These are phyloP conservation scores for Trichoderma gracile DNA, from an alignment of 2,329 filamentous ascomycete genomes.

Conservation along the genomic window DNA sequence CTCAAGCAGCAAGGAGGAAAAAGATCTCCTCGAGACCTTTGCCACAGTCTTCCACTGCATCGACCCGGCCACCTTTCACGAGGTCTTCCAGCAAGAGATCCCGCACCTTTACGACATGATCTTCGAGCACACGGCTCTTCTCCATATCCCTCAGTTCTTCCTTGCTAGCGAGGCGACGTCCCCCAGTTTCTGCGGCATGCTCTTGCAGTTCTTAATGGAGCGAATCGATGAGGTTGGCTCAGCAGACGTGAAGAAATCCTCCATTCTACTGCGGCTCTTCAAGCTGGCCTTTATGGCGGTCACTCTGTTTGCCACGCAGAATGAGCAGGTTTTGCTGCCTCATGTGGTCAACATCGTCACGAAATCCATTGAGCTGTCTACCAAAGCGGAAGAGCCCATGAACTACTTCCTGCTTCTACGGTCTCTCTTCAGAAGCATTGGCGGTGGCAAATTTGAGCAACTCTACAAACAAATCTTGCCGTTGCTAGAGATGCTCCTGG, in stretches of 20 bases:
- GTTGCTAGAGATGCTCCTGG: constrained; percentile 92
- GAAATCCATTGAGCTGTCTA: constrained; percentile 93
- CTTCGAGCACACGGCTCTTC: constrained; percentile 89
- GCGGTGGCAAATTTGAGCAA: constrained; percentile 94
- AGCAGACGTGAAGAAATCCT: constrained; percentile 86
- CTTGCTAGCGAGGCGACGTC: constrained; percentile 98
- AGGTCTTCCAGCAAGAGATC: constrained; percentile 97
- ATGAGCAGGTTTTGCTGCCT: constrained; percentile 91
- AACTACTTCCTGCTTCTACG: constrained; percentile 96
- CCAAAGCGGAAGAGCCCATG: constrained; percentile 94
- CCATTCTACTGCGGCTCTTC: constrained; percentile 89
- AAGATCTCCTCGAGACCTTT: constrained; percentile 95
- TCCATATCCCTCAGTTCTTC: constrained; percentile 97
- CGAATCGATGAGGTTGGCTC: constrained; percentile 94
- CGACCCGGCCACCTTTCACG: constrained; percentile 96
- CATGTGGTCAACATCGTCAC: constrained; percentile 98
- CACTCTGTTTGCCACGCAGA: constrained; percentile 89
- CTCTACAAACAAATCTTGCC: constrained; percentile 98
- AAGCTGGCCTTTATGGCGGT: constrained; percentile 99
- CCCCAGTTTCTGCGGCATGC: constrained; percentile 96
- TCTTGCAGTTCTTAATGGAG: constrained; percentile 95
- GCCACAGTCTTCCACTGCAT: constrained; percentile 98
- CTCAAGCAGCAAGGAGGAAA: constrained; percentile 92
- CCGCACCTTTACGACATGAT: constrained; percentile 96
- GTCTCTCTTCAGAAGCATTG: constrained; percentile 93